Evolutionary conservation across 2,329 filamentous ascomycete species (phyloP).

Genomic region (Colletotrichum simmondsii): DNA sequence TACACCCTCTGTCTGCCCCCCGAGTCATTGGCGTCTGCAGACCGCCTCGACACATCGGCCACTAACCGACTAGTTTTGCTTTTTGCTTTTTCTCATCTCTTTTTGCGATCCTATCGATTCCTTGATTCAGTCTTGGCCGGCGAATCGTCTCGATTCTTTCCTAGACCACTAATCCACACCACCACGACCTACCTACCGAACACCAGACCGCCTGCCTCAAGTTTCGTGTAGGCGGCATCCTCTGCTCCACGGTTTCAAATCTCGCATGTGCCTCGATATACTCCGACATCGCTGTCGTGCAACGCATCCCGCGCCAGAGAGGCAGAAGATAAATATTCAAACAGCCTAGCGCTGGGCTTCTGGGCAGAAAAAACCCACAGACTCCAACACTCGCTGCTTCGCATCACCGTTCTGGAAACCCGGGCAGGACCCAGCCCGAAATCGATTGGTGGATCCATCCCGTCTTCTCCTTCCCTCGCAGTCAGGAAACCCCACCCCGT

Average conservation of each 20-base stretch:
- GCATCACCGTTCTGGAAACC: background rate
- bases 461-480: background rate
- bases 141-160: background rate
- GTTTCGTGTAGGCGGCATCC: background rate
- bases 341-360: background rate
- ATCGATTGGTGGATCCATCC: slow-evolving; percentile 14
- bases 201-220: background rate
- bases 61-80: background rate
- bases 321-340: background rate
- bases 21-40: slow-evolving; percentile 3
- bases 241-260: background rate
- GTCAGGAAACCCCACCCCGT: background rate
- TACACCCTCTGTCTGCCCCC: background rate
- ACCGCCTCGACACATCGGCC: slow-evolving; percentile 5
- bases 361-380: background rate
- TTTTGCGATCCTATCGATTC: background rate
- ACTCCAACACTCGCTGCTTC: background rate
- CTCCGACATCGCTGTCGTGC: background rate
- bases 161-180: background rate
- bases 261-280: background rate
- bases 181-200: background rate
- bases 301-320: background rate
- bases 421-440: background rate
- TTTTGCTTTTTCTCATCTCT: background rate
- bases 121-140: background rate